Evolutionary conservation across 2,329 filamentous ascomycete species (phyloP), one percentile per base, ranked within the genome.

Genomic region (Neurospora sp.): DNA sequence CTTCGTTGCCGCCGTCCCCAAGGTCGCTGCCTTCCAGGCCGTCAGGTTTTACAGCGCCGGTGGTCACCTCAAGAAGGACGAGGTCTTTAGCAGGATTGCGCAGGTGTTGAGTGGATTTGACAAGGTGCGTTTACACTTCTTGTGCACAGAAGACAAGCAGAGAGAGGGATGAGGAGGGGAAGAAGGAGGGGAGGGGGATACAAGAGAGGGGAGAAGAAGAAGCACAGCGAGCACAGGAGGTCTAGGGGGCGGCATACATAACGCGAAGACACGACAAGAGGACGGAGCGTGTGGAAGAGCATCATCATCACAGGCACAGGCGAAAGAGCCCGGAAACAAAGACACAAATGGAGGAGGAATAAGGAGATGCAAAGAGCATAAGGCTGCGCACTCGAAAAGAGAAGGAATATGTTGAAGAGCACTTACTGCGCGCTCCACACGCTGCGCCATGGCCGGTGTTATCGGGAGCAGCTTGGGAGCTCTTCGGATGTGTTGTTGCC

Each of bases 41-140:
- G 86, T 92, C 78, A 87, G 96, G 83, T 91, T 89, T 85, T 99
- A 99, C 85, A 93, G 94, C 76, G 92, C 95, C 69, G 90, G 87
- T 72, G 88, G 90, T 74, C 90, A 90, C 75, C 88, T 98, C 74
- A 86, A 88, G 78, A 91, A 93, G 86, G 85, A 90, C 70, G 76
- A 77, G 68, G 74, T 76, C 52, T 76, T 76, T 66, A 72, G 73
- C 70, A 74, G 75, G 36, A 75, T 77, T 71, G 77, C 78, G 76
- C 73, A 75, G 71, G 86, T 99, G 78, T 83, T 99, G 82, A 91
- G 93, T 84, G 95, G 94, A 81, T 99, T 98, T 81, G 96, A 99
- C 85, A 99, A 99, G 91, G 92, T 94, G 81, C 76, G 85, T 81
- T 75, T 71, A 58, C 67, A 42, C 67, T n/a, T 66, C 38, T 13